Evolutionary conservation across 2,329 filamentous ascomycete species (phyloP), one percentile per base, ranked within the genome.

Genomic region (Colletotrichum sp.): DNA sequence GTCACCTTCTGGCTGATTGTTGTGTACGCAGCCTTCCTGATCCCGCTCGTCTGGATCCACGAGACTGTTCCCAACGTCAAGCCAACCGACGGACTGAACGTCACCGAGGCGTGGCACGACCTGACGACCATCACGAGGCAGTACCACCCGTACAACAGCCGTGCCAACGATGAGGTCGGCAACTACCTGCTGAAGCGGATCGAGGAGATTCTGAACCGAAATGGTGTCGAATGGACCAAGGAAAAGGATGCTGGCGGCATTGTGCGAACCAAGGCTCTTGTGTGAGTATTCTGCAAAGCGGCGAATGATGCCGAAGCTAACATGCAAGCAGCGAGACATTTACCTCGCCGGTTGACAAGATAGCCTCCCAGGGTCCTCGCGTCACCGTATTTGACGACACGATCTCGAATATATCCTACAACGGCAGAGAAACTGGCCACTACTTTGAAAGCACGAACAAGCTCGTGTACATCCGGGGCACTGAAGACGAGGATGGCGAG

Each of bases 371-470:
- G 28, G 75, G 81, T 59, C 82, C 85, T 6, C 84, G 86, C 39
- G 91, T 92, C 24, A 91, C 94, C 30, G 87, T 98, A 21, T 96
- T 98, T 81, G 93, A 98, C 80, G 96, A 98, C 82, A 87, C 92
- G 63, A 86, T 89, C 55, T 94, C 95, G 36, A 99, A 98, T 81
- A 90, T 95, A 70, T 97, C 96, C 48, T 92, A 92, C 59, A 86
- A 86, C 69, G 83, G 84, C 48, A 81, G 85, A 64, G 91, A 86
- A 30, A 91, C 95, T 7, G 59, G 26, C 3, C 3, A 21, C 32
- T 98, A 99, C 83, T 98, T 98, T 80, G 96, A 99, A 85, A 95
- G 95, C 36, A 96, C 92, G 77, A 99, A 99, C 81, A 93, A 98
- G 78, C 93, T 98, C 77, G 93, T 98, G 48, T 98, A 98, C 81